Evolutionary conservation across 208 protist genomes (phyloP), one percentile per base, ranked within the genome.

Genomic region (Leishmania amazonensis): DNA sequence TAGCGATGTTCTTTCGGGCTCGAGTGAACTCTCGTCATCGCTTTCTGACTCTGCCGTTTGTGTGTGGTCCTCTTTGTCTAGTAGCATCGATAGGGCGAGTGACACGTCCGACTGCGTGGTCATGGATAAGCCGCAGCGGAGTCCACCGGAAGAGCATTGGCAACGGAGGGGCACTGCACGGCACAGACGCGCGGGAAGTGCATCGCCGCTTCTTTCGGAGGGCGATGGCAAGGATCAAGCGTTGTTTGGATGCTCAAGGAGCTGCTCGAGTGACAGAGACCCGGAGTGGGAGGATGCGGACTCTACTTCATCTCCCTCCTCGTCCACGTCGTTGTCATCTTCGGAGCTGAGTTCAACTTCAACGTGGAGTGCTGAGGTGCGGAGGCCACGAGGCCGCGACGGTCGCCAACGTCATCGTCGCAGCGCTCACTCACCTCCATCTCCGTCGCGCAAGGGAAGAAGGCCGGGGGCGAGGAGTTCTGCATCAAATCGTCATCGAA

Each of bases 301-400:
- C 75, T 79, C 45, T 17, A 79, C 28, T 35, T 64, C 75, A 8
- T 65, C 53, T 68, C 40, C 42, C 28, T 67, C 35, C 11, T 79
- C 57, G 24, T 45, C 58, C 19, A n/a, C 58, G 58, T 79, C 60
- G 19, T 40, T 53, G 60, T 54, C 75, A 35, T 40, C 47, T 54
- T 76, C 72, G 47, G 47, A 76, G 51, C 72, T 76, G 58, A 19
- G 31, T 1, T 65, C 75, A 31, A 15, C 51, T 42, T 76, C 38
- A 35, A 51, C 57, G 35, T 38, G 58, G 54, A 35, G 58, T 7
- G n/a, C 15, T 17, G 75, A 53, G 45, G 19, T 31, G 75, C 53
- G n/a, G 38, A 38, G 38, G 21, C 57, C 54, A 3, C 38, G 57
- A 57, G 24, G 35, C 19, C 38, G 53, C 53, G 53, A 65, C 57